Evolutionary conservation across 306 rosid species (phyloP).

Genomic region (Malus orientalis): DNA sequence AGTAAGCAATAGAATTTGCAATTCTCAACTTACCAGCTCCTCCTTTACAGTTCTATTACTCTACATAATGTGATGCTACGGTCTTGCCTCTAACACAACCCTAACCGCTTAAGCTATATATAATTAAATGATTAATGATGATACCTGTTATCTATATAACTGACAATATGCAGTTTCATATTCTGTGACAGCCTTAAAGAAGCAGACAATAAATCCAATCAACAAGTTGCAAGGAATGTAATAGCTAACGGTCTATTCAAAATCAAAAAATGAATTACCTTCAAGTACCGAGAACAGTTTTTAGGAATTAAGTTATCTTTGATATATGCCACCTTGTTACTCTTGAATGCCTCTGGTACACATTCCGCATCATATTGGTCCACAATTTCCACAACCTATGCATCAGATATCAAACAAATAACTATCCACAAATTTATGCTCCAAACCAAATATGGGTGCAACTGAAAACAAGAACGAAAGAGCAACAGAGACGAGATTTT

Average conservation of each 20-base stretch:
- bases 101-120: not conserved
- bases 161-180: not conserved
- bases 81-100: not conserved
- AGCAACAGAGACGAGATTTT: conserved; percentile 18
- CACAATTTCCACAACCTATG: conserved; percentile 82
- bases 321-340: conserved; percentile 68
- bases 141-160: not conserved
- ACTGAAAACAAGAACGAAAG: conserved; percentile 8
- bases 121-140: too few species aligned
- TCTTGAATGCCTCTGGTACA: conserved; percentile 51
- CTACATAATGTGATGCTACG: not conserved
- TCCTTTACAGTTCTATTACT: not conserved
- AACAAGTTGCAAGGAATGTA: conserved; percentile 11
- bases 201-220: conserved; percentile 11
- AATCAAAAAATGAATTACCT: conserved; percentile 39
- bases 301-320: conserved; percentile 61
- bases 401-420: conserved; percentile 17
- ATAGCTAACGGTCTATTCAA: conserved; percentile 3
- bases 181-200: not conserved
- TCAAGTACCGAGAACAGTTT: conserved; percentile 62
- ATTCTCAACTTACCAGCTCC: not conserved
- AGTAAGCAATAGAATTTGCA: not conserved
- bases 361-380: conserved; percentile 76
- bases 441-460: not conserved
- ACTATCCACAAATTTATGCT: not conserved